These are phyloP conservation scores for Chaetomium olivaceum DNA, from an alignment of 2,329 filamentous ascomycete genomes.

Conservation along the genomic window DNA sequence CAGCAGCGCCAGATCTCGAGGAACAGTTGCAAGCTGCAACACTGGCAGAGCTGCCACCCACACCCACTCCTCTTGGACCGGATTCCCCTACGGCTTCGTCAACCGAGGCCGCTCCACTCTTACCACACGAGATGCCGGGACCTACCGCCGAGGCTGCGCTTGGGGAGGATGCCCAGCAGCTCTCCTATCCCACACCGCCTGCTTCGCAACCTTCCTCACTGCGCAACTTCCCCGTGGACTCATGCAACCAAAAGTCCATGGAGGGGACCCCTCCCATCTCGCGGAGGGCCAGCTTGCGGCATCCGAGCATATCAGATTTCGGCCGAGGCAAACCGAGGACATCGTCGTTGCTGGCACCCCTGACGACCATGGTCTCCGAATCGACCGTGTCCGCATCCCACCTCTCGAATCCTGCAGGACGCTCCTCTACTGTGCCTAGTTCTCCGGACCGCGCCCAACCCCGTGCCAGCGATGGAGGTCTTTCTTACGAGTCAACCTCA, in stretches of 20 bases:
- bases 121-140: conserved; percentile 44
- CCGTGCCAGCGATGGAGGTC: conserved; percentile 42
- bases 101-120: conserved; percentile 39
- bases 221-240: conserved; percentile 46
- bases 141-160: conserved; percentile 36
- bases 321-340: conserved; percentile 46
- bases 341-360: conserved; percentile 54
- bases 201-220: conserved; percentile 51
- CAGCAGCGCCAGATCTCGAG: conserved; percentile 29
- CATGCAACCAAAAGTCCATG: conserved; percentile 43
- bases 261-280: conserved; percentile 39
- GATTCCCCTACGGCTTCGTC: conserved; percentile 28
- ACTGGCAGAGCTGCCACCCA: conserved; percentile 30
- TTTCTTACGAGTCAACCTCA: conserved; percentile 59
- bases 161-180: conserved; percentile 37
- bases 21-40: conserved; percentile 29
- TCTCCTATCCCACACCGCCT: conserved; percentile 60
- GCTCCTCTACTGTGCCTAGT: conserved; percentile 53
- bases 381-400: conserved; percentile 65
- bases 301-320: conserved; percentile 48
- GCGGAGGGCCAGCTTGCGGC: conserved; percentile 42
- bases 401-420: conserved; percentile 66
- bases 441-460: conserved; percentile 50
- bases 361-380: conserved; percentile 65
- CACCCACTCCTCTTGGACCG: conserved; percentile 30